A percentile compares a stretch with the other conserved stretches of the same genome.
Evolutionary conservation across 495 filamentous ascomycete species (phyloP).

Genomic region (Talaromyces ruber): DNA sequence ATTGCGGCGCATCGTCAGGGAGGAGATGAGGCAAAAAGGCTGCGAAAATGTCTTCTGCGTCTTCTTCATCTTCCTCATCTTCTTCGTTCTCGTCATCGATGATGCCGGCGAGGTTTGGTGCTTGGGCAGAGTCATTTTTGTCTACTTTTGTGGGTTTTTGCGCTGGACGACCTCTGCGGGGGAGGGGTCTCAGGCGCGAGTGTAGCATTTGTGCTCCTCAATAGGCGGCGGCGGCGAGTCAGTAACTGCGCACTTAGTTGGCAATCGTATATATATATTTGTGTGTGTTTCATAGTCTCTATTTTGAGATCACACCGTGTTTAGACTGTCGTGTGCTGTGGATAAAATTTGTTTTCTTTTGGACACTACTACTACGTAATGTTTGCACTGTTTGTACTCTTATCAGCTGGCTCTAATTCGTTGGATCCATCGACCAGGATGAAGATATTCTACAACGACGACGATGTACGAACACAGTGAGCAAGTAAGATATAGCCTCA

Average conservation of each 20-base stretch:
- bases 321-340: background rate
- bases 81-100: slow-evolving; percentile 11
- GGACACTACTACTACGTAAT: background rate
- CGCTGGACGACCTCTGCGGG: slow-evolving; percentile 13
- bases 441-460: background rate
- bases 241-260: background rate
- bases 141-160: background rate
- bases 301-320: background rate
- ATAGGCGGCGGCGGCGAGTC: too few species aligned
- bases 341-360: background rate
- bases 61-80: slow-evolving; percentile 8
- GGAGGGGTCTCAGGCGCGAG: slow-evolving; percentile 23
- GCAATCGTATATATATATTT: background rate
- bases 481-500: background rate
- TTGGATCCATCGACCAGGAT: background rate
- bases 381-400: background rate
- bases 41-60: slow-evolving; percentile 57
- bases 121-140: background rate
- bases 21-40: slow-evolving; percentile 62
- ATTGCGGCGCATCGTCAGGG: slow-evolving; percentile 62
- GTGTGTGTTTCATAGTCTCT: background rate
- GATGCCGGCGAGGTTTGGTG: slow-evolving; percentile 10
- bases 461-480: background rate
- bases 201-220: slow-evolving; percentile 17
- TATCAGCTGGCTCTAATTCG: background rate